These are phyloP conservation scores for Xylariaceae sp. DNA, from an alignment of 2,329 filamentous ascomycete species.

Conservation along the genomic window DNA sequence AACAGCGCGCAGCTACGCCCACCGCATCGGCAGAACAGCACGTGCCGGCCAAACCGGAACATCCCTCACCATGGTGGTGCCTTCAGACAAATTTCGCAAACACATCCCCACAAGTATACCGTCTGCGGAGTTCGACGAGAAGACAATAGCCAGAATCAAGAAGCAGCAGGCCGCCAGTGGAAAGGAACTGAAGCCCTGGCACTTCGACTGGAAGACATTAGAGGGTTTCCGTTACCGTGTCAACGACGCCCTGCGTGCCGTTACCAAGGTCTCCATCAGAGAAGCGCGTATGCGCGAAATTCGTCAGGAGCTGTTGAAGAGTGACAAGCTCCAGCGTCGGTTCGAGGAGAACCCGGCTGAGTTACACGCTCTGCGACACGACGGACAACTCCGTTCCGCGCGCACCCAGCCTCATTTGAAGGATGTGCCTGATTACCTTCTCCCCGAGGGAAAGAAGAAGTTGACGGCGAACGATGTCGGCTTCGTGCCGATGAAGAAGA, in stretches of 20 bases:
- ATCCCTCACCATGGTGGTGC: constrained; percentile 91
- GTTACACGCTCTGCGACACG: constrained; percentile 79
- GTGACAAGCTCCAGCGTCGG: constrained; percentile 87
- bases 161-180: constrained; percentile 73
- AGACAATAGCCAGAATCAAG: constrained; percentile 72
- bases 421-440: constrained; percentile 88
- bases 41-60: constrained; percentile 88
- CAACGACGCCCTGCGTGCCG: constrained; percentile 82
- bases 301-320: constrained; percentile 50
- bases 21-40: constrained; percentile 90
- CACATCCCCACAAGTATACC: constrained; percentile 79
- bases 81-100: constrained; percentile 74
- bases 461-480: constrained; percentile 62
- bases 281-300: constrained; percentile 21
- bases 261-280: constrained; percentile 75
- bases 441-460: constrained; percentile 73
- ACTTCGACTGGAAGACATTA: constrained; percentile 90
- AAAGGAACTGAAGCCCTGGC: constrained; percentile 81
- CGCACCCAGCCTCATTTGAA: constrained; percentile 78
- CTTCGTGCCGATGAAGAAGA: constrained; percentile 64
- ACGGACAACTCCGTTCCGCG: constrained; percentile 78
- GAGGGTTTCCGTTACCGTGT: constrained; percentile 93
- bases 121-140: constrained; percentile 76
- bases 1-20: constrained; percentile 88
- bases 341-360: constrained; percentile 97